Conservation (phyloP, 2,329 filamentous ascomycete genomes). For the Didymella keratinophila region DNA sequence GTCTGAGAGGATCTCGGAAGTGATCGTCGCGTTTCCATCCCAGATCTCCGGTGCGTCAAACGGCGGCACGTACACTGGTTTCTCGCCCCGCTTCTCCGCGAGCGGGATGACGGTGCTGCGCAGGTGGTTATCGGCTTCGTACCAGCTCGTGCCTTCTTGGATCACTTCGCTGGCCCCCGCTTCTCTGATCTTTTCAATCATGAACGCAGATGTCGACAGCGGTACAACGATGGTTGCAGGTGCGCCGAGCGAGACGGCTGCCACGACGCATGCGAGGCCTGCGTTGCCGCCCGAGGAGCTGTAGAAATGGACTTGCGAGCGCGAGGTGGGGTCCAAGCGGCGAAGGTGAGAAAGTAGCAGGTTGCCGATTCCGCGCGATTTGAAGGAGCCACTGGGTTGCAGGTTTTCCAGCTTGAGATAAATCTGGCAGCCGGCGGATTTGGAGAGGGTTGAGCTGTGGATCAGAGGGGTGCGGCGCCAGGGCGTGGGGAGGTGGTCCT, state of each 20-base stretch:
- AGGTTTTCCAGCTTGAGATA: constrained; percentile 84
- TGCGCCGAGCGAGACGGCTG: constrained; percentile 67
- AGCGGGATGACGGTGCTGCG: constrained; percentile 59
- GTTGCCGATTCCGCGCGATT: constrained; percentile 75
- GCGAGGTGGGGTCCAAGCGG: constrained; percentile 29
- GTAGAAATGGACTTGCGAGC: constrained; percentile 69
- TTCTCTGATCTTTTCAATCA: constrained; percentile 71
- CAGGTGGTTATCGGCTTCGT: constrained; percentile 72
- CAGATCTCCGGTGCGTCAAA: constrained; percentile 72
- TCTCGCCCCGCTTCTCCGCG: constrained; percentile 23
- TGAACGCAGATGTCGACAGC: constrained; percentile 66
- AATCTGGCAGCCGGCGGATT: constrained; percentile 74
- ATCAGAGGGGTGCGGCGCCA: constrained; percentile 76
- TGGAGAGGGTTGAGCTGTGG: constrained; percentile 69
- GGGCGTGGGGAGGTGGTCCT: constrained; percentile 38
- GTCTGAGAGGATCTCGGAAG: constrained; percentile 57
- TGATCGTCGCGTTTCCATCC: constrained; percentile 67
- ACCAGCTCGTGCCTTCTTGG: constrained; percentile 70
- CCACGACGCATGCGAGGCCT: constrained; percentile 77
- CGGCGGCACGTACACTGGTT: constrained; percentile 67
- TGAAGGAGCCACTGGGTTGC: constrained; percentile 83
- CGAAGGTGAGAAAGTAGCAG: constrained; percentile 62
- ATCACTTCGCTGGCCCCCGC: constrained; percentile 72
- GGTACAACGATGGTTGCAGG: constrained; percentile 78
- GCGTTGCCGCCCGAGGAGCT: constrained; percentile 81